These are phyloP conservation scores for Kluyveromyces marxianus DNA, from an alignment of 1,139 yeast genomes.

Conservation along the genomic window DNA sequence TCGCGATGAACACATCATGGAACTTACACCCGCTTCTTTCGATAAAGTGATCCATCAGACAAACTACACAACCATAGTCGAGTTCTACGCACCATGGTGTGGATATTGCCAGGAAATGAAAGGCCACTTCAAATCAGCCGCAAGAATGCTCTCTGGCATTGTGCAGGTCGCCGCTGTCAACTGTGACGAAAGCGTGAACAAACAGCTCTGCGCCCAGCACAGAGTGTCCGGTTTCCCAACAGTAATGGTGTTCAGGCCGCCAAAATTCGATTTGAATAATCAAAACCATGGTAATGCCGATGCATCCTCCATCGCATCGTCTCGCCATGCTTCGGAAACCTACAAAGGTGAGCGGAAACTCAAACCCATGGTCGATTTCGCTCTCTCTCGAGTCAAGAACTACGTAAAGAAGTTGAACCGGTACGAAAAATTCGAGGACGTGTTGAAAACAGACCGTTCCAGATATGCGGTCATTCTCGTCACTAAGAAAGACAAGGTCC, in stretches of 20 bases:
- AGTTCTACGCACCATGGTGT: constrained; percentile 98
- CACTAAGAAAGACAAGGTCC: constrained; percentile 40
- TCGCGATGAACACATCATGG: constrained; percentile 44
- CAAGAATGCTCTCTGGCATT: constrained; percentile 41
- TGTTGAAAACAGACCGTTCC: constrained; percentile 2
- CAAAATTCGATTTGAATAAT: constrained; percentile 41
- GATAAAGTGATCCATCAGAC: constrained; percentile 56
- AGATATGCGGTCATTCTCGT: constrained; percentile 34
- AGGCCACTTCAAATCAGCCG: constrained; percentile 55
- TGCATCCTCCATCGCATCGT: neutral
- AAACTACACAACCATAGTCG: constrained; percentile 76
- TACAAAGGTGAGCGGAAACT: constrained; percentile 66
- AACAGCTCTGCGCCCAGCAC: constrained; percentile 60
- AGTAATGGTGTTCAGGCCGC: constrained; percentile 71
- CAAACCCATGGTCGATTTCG: constrained; percentile 50
- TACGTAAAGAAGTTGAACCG: constrained; percentile 51
- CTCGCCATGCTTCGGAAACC: constrained; percentile 50
- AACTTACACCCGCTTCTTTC: constrained; percentile 51
- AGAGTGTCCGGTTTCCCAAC: constrained; percentile 77
- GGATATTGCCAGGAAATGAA: constrained; percentile 62
- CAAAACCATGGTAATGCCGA: constrained; percentile 7
- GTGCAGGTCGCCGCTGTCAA: constrained; percentile 79
- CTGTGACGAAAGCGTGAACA: constrained; percentile 67
- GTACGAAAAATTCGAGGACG: constrained; percentile 30
- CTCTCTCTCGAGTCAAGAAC: constrained; percentile 60